Evolutionary conservation across 768 basidiomycete species (phyloP), one percentile per base, ranked within the genome.

Genomic region (Lactifluus pinguis): DNA sequence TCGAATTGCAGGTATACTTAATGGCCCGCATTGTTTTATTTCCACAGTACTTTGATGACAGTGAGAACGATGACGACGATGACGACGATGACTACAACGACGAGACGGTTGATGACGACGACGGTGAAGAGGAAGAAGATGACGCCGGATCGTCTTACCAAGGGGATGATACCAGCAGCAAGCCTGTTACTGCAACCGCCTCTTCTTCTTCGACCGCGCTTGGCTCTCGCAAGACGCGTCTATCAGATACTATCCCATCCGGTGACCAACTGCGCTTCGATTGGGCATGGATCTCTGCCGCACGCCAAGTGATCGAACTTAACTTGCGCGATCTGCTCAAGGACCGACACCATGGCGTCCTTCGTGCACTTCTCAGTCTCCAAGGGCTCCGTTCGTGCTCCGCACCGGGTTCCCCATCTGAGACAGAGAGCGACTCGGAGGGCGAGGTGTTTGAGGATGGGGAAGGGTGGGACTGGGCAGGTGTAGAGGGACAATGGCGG

Each of bases 391-490:
- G 72, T 5, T 36, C 63, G 1, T 68, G 67, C 21, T 69, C 68
- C 19, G 69, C 69, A n/a, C 69, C 71, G 13, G 64, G 65, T 30
- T 65, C 66, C 44, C 55, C 60, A 4, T 49, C 41, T 9, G 48
- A 36, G 11, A 29, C 11, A 59, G 32, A 48, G 10, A 30, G 48
- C 3, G 55, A 48, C 34, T 49, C 6, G 5, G 47, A 6, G 6
- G 47, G 34, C n/a, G 47, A 1, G 4, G 47, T 14, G 25, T 42
- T 41, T 21, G 45, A 17, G 72, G 61, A 62, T 4, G 72, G 70
- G 50, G 70, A 72, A 6, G 81, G 81, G 4, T 82, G 80, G 80
- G 82, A 83, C 65, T 84, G 83, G 82, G 83, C 81, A 1, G 82
- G 80, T 8, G 79, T 77, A 2, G 68, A 73, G 47, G 82, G 82